Evolutionary conservation across 2,329 filamentous ascomycete species (phyloP), one percentile per base, ranked within the genome.

Genomic region (Paecilomyces sp.): DNA sequence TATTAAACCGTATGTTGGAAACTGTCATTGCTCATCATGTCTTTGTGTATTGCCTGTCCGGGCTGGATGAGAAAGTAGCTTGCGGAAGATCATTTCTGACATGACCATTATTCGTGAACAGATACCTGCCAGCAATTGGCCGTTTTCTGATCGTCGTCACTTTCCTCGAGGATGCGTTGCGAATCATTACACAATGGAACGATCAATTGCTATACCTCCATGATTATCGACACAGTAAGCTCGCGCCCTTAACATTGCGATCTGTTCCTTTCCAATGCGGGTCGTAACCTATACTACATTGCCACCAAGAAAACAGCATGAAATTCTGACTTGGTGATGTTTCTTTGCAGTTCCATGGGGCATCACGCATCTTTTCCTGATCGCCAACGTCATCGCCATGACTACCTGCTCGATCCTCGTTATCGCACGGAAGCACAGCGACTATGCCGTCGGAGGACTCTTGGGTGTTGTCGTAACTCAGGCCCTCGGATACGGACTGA

Each of bases 71-170:
- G 41, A 47, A 18, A 18, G n/a, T 12, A 41, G 9, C 15, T 18
- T 47, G 41, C 41, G 41, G 41, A 47, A 18, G 41, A 47, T 47
- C 9, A 47, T 47, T 28, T 18, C 69, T 74, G 64, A 74, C 72
- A 71, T 59, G 50, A 63, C 65, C 66, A 66, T 65, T 64, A 62
- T 68, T 60, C 63, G 66, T 70, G 63, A 66, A 70, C 73, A 96
- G 92, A 64, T 95, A 96, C 74, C 84, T 99, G 53, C 94, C 94
- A 61, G 91, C 91, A 65, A 93, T 99, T 80, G 94, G 94, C 66
- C 91, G 94, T 67, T 97, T 97, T 78, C 79, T 99, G 67, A 99
- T 99, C 68, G 94, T 99, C 59, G 94, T 97, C 58, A 99, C 94
- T 63, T 99, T 99, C 80, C 83, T 99, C 68, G 94, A 99, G 78